phyloP scores from a whole-genome alignment of 306 rosid genomes.

The Vigna angularis region DNA sequence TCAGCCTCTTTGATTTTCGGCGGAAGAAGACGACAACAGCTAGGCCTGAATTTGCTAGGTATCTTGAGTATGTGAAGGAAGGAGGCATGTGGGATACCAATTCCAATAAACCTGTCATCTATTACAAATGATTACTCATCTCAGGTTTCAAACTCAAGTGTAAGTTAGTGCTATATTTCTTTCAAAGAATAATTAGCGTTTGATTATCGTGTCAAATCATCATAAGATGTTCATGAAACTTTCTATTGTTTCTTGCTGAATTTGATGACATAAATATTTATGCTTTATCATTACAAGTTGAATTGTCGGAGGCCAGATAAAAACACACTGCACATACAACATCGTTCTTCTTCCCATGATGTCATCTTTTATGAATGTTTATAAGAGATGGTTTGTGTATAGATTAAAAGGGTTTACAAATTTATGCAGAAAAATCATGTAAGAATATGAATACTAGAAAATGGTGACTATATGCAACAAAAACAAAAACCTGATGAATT shows the following conservation, averaged over 20 bases:
- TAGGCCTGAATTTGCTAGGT: conserved; percentile 67
- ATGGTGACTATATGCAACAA: neutral
- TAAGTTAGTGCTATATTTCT: neutral
- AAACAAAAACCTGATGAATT: neutral
- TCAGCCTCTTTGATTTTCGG: conserved; percentile 51
- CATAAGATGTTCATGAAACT: neutral
- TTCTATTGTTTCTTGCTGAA: conserved; percentile 9
- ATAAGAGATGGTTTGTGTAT: no score
- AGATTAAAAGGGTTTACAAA: neutral
- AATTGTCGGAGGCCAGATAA: neutral
- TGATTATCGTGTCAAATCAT: conserved; percentile 23
- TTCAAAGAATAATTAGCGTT: conserved; percentile 8
- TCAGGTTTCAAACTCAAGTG: conserved; percentile 7
- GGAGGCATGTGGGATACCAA: conserved; percentile 72
- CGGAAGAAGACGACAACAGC: conserved; percentile 66
- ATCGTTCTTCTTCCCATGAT: neutral
- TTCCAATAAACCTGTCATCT: conserved; percentile 61
- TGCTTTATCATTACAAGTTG: neutral
- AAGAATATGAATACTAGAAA: neutral
- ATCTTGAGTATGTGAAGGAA: conserved; percentile 69
- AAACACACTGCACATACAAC: neutral
- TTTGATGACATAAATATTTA: neutral
- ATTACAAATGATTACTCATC: conserved; percentile 53
- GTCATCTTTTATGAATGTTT: no score
- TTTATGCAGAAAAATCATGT: neutral